Base-by-base conservation (phyloP, 352 stramenopile genomes). In the Thraustotheca clavata region DNA sequence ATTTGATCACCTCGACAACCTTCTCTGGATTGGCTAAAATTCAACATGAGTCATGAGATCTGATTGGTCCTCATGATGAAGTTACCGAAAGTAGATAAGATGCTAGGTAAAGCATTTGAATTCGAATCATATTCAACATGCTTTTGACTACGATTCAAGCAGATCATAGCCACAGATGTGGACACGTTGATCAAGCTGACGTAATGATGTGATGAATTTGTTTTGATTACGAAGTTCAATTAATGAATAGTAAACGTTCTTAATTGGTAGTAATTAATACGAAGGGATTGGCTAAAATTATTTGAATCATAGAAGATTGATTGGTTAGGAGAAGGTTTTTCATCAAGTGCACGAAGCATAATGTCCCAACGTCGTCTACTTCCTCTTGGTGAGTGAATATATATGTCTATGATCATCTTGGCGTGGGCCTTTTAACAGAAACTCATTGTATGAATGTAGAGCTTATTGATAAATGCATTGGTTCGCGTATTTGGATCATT, bases 401-500 rank as follows among this genome's bases (percentile, higher is more conserved):
- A 29, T 32, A 47, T 5, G 0, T 38, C 39, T 33, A 38, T 57
- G 40, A 20, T 33, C 11, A 4, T 59, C 29, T n/a, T n/a, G n/a
- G n/a, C n/a, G n/a, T n/a, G n/a, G n/a, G n/a, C n/a, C n/a, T n/a
- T n/a, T n/a, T n/a, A n/a, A 60, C 62, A 24, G 63, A n/a, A 11
- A 40, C 1, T 26, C 24, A 43, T 49, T 39, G n/a, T 46, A 4
- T 39, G 27, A 49, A 6, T 35, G 1, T 55, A 95, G 97, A 99
- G 80, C 78, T 99, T 31, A 99, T 99, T 66, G 97, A 99, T 80
- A 99, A 99, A 73, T 98, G 96, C 74, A 98, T 99, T 67, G 97
- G 96, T 49, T 98, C 92, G 16, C 86, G 91, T 59, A 90, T 99
- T 49, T 99, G 96, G 96, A 98, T 99, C 70, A 94, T 99, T 70